A percentile compares a stretch with the other conserved stretches of the same genome.
These are phyloP conservation scores for Paralagenidium karlingii DNA, from an alignment of 352 stramenopile species.

Conservation along the genomic window DNA sequence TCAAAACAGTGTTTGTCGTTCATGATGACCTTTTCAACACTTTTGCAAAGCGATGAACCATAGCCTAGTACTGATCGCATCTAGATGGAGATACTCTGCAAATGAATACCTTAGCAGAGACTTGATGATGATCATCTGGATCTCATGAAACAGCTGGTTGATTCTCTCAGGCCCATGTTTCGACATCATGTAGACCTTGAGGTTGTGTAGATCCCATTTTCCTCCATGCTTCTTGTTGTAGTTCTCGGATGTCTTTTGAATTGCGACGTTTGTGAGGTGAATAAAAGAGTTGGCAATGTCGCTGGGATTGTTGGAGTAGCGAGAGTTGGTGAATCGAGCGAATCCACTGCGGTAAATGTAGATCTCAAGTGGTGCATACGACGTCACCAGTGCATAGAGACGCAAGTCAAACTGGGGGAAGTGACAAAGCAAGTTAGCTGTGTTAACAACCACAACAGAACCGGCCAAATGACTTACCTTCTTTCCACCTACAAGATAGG, in stretches of 20 bases:
- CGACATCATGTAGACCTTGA: conserved; percentile 89
- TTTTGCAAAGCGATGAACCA: conserved; percentile 1
- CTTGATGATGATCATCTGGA: conserved; percentile 84
- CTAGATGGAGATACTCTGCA: too few species aligned
- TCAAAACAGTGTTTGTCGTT: conserved; percentile 95
- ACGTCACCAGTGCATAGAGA: conserved; percentile 88
- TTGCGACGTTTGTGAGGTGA: conserved; percentile 91
- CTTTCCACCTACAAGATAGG: conserved; percentile 89
- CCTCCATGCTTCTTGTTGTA: conserved; percentile 89
- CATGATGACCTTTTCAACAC: conserved; percentile 91
- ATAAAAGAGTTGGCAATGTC: conserved; percentile 88
- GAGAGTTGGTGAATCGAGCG: conserved; percentile 83
- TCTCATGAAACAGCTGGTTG: conserved; percentile 84
- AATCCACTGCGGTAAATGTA: conserved; percentile 89
- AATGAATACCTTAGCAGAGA: conserved; percentile 44
- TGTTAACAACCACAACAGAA: neutral
- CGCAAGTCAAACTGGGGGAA: conserved; percentile 78
- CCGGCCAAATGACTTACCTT: conserved; percentile 30
- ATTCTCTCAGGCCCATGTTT: conserved; percentile 66
- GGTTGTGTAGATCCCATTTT: conserved; percentile 86
- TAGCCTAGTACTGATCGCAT: neutral
- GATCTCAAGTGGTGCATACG: conserved; percentile 85
- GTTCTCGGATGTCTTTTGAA: conserved; percentile 90
- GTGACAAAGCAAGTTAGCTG: neutral
- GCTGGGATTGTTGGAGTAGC: conserved; percentile 82